Conservation (phyloP, 2,329 filamentous ascomycete genomes). For the Ciborinia camelliae region DNA sequence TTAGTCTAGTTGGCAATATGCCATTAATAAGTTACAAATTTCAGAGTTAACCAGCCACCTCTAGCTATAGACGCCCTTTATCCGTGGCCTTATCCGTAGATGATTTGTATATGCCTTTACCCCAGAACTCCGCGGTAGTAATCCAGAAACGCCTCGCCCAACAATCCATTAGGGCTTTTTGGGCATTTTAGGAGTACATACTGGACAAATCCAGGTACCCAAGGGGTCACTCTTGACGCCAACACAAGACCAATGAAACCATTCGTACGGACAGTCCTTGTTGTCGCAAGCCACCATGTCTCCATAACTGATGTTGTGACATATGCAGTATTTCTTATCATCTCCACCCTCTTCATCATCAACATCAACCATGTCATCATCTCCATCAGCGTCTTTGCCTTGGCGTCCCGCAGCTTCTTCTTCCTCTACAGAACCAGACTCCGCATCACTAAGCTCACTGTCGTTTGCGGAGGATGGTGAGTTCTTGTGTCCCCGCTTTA, state of each 20-base stretch:
- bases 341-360: slow-evolving; percentile 73
- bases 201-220: slow-evolving; percentile 65
- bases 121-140: not conserved
- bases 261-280: slow-evolving; percentile 74
- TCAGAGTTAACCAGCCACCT: not conserved
- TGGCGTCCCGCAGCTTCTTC: slow-evolving; percentile 44
- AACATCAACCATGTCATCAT: slow-evolving; percentile 49
- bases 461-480: slow-evolving; percentile 62
- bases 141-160: slow-evolving; percentile 1
- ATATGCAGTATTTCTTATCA: slow-evolving; percentile 75
- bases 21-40: not conserved
- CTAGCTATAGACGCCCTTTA: not conserved
- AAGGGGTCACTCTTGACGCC: slow-evolving; percentile 65
- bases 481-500: slow-evolving; percentile 56
- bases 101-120: not conserved
- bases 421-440: slow-evolving; percentile 52
- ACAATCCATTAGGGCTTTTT: not conserved
- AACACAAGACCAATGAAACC: slow-evolving; percentile 82
- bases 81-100: not conserved
- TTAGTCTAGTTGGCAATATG: not conserved
- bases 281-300: slow-evolving; percentile 91
- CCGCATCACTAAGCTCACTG: slow-evolving; percentile 62
- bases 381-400: slow-evolving; percentile 50
- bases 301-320: slow-evolving; percentile 78
- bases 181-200: slow-evolving; percentile 49